A percentile compares a stretch with the other conserved stretches of the same genome.
Evolutionary conservation across 2,329 filamentous ascomycete species (phyloP).

Genomic region (Fusarium sp.): DNA sequence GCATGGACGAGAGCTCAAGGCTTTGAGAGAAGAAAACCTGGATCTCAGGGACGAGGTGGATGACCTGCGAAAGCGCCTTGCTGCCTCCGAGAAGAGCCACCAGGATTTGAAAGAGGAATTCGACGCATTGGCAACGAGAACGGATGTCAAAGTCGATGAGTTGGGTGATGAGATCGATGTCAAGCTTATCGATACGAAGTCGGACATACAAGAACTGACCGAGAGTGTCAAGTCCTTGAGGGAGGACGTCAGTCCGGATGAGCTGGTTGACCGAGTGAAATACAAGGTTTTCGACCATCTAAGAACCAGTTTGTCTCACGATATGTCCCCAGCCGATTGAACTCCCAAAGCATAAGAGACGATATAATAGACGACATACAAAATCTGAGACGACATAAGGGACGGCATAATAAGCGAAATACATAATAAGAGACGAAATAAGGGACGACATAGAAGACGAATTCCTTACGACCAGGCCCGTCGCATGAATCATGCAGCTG

Average conservation of each 20-base stretch:
- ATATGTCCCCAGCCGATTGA: not conserved
- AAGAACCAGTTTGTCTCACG: not conserved
- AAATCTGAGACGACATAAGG: too few species aligned
- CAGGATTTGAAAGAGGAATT: slow-evolving; percentile 8
- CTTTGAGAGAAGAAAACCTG: not conserved
- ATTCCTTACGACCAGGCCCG: not conserved
- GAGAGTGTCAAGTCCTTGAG: not conserved
- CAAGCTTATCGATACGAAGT: not conserved
- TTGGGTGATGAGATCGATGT: not conserved
- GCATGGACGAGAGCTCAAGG: not conserved
- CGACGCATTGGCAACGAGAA: not conserved
- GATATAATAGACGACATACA: too few species aligned
- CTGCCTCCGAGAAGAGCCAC: not conserved
- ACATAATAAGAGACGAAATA: not conserved
- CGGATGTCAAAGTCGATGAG: not conserved
- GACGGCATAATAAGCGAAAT: too few species aligned
- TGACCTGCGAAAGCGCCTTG: slow-evolving; percentile 2
- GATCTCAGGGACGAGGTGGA: slow-evolving; percentile 11
- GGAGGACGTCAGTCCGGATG: not conserved
- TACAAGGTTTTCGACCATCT: slow-evolving; percentile 12
- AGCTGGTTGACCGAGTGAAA: slow-evolving; percentile 8
- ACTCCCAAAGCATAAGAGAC: not conserved
- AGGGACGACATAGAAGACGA: not conserved
- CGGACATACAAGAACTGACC: not conserved
- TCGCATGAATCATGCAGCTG: not conserved